Conservation (phyloP, 495 filamentous ascomycete genomes). For the Trypethelium eluteriae region DNA sequence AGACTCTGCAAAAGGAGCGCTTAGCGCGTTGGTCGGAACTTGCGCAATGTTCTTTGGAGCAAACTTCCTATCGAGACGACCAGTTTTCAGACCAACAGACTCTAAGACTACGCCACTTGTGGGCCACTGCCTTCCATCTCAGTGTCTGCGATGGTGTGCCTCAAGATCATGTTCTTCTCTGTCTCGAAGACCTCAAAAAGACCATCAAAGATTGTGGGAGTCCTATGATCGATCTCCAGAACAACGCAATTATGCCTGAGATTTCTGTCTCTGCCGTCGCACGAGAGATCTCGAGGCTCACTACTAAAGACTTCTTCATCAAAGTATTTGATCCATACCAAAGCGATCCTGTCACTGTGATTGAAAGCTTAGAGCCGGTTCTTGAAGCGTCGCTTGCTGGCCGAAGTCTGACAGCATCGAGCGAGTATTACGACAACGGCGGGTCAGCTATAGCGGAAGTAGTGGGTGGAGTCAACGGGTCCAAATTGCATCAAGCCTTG, state of each 20-base stretch:
- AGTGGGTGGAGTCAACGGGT: slow-evolving; percentile 14
- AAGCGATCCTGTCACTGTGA: slow-evolving; percentile 67
- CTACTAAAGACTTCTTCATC: slow-evolving; percentile 92
- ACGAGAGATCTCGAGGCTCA: slow-evolving; percentile 81
- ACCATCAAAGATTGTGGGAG: slow-evolving; percentile 38
- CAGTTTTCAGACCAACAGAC: slow-evolving; percentile 36
- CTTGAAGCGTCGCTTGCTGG: slow-evolving; percentile 45
- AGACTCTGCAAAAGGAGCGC: slow-evolving; percentile 57
- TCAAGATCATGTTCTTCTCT: slow-evolving; percentile 70
- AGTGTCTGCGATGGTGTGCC: slow-evolving; percentile 59
- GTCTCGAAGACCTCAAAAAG: slow-evolving; percentile 63
- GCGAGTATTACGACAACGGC: slow-evolving; percentile 22
- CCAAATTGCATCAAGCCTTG: slow-evolving; percentile 10
- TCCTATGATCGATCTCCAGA: slow-evolving; percentile 58
- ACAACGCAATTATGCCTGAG: slow-evolving; percentile 84
- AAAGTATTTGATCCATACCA: slow-evolving; percentile 63
- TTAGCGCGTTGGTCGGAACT: slow-evolving; percentile 68
- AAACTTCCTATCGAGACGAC: slow-evolving; percentile 6
- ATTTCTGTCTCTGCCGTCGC: slow-evolving; percentile 73
- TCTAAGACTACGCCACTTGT: slow-evolving; percentile 61
- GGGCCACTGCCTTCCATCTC: slow-evolving; percentile 71
- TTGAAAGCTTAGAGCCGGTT: slow-evolving; percentile 88
- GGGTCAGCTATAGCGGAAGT: background rate
- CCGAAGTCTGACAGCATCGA: background rate
- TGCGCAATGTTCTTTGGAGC: slow-evolving; percentile 52